phyloP scores from a whole-genome alignment of 1,284 basidiomycete species.

The Naganishia sp. region DNA sequence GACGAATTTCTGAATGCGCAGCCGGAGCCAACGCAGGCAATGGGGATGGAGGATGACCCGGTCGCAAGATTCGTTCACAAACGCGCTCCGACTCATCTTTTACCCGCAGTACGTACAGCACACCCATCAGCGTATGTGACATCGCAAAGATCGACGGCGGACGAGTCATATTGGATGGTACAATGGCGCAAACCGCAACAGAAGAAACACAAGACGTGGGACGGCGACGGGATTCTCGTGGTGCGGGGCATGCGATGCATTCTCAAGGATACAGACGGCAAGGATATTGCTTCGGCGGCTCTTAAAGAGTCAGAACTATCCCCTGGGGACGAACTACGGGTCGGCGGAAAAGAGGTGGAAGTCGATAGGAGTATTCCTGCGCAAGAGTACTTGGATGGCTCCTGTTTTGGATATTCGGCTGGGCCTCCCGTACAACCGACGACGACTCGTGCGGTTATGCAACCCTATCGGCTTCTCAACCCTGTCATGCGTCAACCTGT shows the following conservation, averaged over 20 bases:
- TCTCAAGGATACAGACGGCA: conserved; percentile 55
- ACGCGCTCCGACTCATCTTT: not conserved
- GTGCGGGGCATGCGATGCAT: conserved; percentile 59
- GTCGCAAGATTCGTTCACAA: conserved; percentile 25
- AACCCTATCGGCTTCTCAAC: conserved; percentile 21
- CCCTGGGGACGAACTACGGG: conserved; percentile 56
- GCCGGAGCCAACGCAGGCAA: conserved; percentile 5
- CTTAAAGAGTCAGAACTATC: conserved; percentile 39
- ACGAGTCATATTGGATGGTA: conserved; percentile 44
- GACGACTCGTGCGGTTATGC: conserved; percentile 17
- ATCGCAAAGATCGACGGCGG: not conserved
- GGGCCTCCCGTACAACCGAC: conserved; percentile 31
- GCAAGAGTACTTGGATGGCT: conserved; percentile 59
- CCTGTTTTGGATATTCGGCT: conserved; percentile 54
- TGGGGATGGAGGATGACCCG: conserved; percentile 27
- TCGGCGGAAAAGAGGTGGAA: conserved; percentile 66
- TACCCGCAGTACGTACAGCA: not conserved
- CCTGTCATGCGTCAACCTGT: conserved; percentile 35
- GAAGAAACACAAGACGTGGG: conserved; percentile 55
- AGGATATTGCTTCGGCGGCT: conserved; percentile 42
- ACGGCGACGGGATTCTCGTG: conserved; percentile 59
- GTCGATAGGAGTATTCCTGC: conserved; percentile 61
- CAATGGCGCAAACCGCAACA: conserved; percentile 54
- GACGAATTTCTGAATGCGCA: conserved; percentile 11
- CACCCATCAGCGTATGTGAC: not conserved